Evolutionary conservation across 306 rosid species (phyloP), one percentile per base, ranked within the genome.

Genomic region (Gastrolobium bilobum): DNA sequence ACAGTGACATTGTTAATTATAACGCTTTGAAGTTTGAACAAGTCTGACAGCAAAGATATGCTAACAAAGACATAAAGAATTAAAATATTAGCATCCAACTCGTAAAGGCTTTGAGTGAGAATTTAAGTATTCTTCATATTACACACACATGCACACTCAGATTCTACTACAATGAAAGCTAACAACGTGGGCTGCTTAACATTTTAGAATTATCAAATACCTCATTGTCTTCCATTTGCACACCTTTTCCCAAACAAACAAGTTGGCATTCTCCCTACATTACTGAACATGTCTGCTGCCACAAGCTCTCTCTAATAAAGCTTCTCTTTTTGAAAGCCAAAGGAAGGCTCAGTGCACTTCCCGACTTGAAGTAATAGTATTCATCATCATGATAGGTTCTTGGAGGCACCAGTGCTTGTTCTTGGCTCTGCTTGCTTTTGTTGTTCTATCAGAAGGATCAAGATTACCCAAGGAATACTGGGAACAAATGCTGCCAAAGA

Each of bases 401-500:
- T 87, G 87, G 85, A 86, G 79, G 75, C 62, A 77, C 39, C 85
- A 78, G 68, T 87, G 87, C 78, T 68, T 92, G 79, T 50, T 90
- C 81, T 76, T 92, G 13, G 40, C 84, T 37, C 80, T 90, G 66
- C 71, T 87, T 54, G 76, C 85, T 10, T 65, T 85, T 73, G 15
- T 83, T 66, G 50, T 88, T 79, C 73, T 86, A 43, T 86, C 91
- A 31, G 85, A 90, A 61, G 88, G 88, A 1, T 75, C 95, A 62
- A 90, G 97, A 51, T n/a, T 87, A 15, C 93, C 97, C 0, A 86
- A 67, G 67, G 81, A 71, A 37, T 69, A 54, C 42, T 92, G 88
- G 88, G 79, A 88, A 43, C 95, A 92, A 68, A 92, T 90, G 97
- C 68, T 92, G 75, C 97, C 97, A 1, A 92, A 92, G 95, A 90